Evolutionary conservation across 164 flowering plant species (phyloP), one percentile per base, ranked within the genome.

Genomic region (Liquidambar formosana): DNA sequence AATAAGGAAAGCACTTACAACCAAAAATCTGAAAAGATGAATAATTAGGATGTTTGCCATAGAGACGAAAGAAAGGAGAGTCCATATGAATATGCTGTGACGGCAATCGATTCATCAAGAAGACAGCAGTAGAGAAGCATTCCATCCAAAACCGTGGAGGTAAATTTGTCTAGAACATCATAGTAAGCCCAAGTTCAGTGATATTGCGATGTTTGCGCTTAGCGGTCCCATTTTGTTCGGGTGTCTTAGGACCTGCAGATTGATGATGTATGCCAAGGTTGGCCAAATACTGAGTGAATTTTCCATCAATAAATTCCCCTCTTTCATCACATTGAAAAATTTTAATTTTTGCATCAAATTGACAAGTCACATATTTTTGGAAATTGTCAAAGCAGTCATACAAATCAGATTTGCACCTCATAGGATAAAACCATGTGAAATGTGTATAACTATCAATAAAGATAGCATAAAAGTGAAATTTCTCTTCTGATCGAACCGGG

Each of bases 321-420:
- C 68, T 56, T 56, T 22, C 33, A 59, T 71, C 69, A 57, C 56
- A 57, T 58, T 65, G 75, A 59, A 71, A 65, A 10, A 21, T n/a
- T 18, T 45, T 5, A 14, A 63, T 71, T 25, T 54, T 51, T 51
- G n/a, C n/a, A n/a, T n/a, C n/a, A n/a, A n/a, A n/a, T n/a, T n/a
- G n/a, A n/a, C n/a, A n/a, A n/a, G n/a, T 16, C 14, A 69, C 45
- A 45, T 25, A 19, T 23, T 46, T 13, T 26, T 41, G 11, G 48
- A 61, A 18, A 10, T 51, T 19, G n/a, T 16, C 14, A 14, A 51
- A 51, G n/a, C 54, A 51, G n/a, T 19, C 14, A 8, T 16, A 16
- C 8, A 51, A 51, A 16, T 14, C 54, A 51, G 54, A 51, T 51
- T 51, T 51, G 8, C 19, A 2, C 3, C 14, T 16, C 8, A 51